phyloP scores from a whole-genome alignment of 2,329 filamentous ascomycete genomes.

The Capronia epimyces region DNA sequence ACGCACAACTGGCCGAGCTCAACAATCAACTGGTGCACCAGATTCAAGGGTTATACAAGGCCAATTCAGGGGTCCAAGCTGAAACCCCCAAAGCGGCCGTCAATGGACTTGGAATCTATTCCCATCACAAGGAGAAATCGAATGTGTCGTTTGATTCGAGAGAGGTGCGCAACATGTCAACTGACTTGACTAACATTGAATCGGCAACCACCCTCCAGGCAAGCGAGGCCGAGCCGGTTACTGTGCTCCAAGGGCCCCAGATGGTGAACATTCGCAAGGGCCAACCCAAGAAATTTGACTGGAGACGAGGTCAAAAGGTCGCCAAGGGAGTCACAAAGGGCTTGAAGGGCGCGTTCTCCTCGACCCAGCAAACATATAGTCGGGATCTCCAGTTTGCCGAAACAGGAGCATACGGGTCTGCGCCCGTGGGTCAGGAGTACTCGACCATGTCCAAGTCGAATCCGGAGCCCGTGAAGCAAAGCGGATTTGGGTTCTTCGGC shows the following conservation, averaged over 20 bases:
- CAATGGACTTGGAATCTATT: slow-evolving; percentile 62
- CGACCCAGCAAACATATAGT: slow-evolving; percentile 47
- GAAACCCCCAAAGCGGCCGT: slow-evolving; percentile 34
- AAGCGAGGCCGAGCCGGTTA: slow-evolving; percentile 60
- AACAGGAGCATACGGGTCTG: slow-evolving; percentile 62
- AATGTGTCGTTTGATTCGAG: slow-evolving; percentile 40
- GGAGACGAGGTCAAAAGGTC: slow-evolving; percentile 95
- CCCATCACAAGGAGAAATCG: slow-evolving; percentile 49
- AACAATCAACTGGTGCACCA: slow-evolving; percentile 93
- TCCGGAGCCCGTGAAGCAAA: slow-evolving; percentile 44
- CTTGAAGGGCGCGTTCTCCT: slow-evolving; percentile 83
- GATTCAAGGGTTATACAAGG: slow-evolving; percentile 89
- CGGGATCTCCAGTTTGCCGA: slow-evolving; percentile 53
- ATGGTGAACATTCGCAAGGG: slow-evolving; percentile 93
- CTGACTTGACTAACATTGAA: slow-evolving; percentile 49
- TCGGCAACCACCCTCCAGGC: slow-evolving; percentile 58
- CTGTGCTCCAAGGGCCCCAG: slow-evolving; percentile 68
- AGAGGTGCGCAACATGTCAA: slow-evolving; percentile 42
- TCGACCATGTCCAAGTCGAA: slow-evolving; percentile 24
- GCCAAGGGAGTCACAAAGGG: slow-evolving; percentile 93
- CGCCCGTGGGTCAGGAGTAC: slow-evolving; percentile 35
- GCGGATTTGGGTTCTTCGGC: slow-evolving; percentile 67
- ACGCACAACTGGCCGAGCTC: slow-evolving; percentile 86
- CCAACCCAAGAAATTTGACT: slow-evolving; percentile 94
- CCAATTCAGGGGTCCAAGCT: slow-evolving; percentile 53